A percentile compares a stretch with the other conserved stretches of the same genome.
These are phyloP conservation scores for Colletotrichum karsti DNA, from an alignment of 2,329 filamentous ascomycete genomes.

Conservation along the genomic window DNA sequence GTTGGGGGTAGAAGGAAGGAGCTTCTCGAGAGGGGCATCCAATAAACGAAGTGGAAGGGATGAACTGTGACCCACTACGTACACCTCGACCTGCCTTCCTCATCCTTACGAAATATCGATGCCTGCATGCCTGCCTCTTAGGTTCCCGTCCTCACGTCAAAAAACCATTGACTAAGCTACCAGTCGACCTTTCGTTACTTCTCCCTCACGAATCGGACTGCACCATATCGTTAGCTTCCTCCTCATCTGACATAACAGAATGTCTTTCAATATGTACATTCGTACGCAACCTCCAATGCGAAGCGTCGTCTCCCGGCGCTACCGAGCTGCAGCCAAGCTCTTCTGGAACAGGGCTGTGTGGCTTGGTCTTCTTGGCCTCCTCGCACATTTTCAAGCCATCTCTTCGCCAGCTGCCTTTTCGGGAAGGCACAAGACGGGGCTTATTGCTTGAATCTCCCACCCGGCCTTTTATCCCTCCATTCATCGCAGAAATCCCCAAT, in stretches of 20 bases:
- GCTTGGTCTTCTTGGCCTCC: conserved; percentile 24
- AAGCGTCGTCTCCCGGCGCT: conserved; percentile 12
- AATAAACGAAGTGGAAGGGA: not conserved
- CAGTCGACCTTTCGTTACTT: too few relatives aligned
- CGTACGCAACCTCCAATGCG: not conserved
- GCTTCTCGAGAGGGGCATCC: not conserved
- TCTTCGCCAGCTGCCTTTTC: conserved; percentile 16
- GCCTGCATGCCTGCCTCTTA: too few relatives aligned
- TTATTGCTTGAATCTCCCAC: conserved; percentile 24
- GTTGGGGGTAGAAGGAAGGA: not conserved
- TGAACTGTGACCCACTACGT: not conserved
- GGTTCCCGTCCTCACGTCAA: too few relatives aligned
- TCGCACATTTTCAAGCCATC: not conserved
- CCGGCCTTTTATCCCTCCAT: not conserved
- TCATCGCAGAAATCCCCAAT: not conserved
- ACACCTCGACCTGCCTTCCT: not conserved
- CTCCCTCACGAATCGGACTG: too few relatives aligned
- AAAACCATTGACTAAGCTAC: too few relatives aligned
- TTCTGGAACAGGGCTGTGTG: conserved; percentile 25
- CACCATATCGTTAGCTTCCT: not conserved
- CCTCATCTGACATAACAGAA: not conserved
- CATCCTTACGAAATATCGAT: not conserved
- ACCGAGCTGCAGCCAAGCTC: conserved; percentile 25
- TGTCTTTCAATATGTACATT: not conserved
- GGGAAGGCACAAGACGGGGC: conserved; percentile 8